Percentiles rank a stretch among this genome's conserved stretches.
Conservation (phyloP, 164 flowering plant genomes). For the Nymphaea colorata region DNA sequence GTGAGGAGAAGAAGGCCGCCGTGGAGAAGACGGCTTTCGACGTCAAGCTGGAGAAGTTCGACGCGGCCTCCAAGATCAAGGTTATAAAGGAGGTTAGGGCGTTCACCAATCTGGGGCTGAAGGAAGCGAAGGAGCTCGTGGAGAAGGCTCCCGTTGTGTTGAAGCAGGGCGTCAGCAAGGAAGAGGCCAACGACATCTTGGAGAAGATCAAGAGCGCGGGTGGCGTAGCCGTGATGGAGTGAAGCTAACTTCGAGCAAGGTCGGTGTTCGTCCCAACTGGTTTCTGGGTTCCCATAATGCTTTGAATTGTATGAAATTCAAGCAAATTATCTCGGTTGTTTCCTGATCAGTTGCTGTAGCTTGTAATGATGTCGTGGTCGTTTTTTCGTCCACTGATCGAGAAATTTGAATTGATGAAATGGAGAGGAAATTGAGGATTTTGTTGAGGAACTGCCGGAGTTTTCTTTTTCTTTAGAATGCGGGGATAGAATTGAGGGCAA, state of each 20-base stretch:
- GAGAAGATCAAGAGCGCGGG: conserved; percentile 82
- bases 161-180: conserved; percentile 74
- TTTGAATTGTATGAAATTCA: neutral
- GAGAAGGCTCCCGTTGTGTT: conserved; percentile 64
- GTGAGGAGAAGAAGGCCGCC: conserved; percentile 41
- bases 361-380: no score
- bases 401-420: no score
- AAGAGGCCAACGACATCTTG: conserved; percentile 62
- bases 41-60: conserved; percentile 80
- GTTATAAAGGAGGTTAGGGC: conserved; percentile 83
- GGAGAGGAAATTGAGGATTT: no score
- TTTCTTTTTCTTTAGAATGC: neutral
- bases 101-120: conserved; percentile 62
- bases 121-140: conserved; percentile 85
- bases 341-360: neutral
- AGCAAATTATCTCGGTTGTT: neutral
- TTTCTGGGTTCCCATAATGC: no score
- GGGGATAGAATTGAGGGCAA: neutral
- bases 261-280: no score
- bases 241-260: neutral
- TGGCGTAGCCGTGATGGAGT: conserved; percentile 73
- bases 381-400: no score
- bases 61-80: conserved; percentile 68
- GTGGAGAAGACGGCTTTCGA: conserved; percentile 72
- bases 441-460: no score